These are phyloP conservation scores for Huiozyma sinensis DNA, from an alignment of 805 yeast genomes.

Conservation along the genomic window DNA sequence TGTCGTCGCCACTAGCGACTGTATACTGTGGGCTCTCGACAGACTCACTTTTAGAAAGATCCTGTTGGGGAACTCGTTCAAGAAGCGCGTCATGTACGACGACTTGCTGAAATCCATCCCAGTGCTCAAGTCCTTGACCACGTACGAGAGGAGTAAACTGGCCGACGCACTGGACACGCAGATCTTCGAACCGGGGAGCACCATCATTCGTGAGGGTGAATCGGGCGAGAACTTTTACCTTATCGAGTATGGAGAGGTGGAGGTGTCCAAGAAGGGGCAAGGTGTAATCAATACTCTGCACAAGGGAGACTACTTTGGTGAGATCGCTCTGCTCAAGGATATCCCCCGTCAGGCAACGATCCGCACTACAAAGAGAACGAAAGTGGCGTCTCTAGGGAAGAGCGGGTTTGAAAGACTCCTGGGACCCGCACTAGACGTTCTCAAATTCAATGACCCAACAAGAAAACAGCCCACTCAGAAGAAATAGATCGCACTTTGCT, in stretches of 20 bases:
- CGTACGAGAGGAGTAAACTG: conserved; percentile 77
- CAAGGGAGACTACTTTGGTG: conserved; percentile 93
- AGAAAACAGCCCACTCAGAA: not conserved
- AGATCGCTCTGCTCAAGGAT: conserved; percentile 84
- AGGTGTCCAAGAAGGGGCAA: conserved; percentile 48
- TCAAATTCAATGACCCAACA: conserved; percentile 81
- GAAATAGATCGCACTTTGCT: not conserved
- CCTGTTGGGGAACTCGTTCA: conserved; percentile 79
- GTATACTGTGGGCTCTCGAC: conserved; percentile 85
- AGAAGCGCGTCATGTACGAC: conserved; percentile 84
- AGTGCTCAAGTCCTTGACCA: conserved; percentile 58
- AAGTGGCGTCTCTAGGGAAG: conserved; percentile 87
- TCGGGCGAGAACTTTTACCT: conserved; percentile 65
- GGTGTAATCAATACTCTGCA: conserved; percentile 51
- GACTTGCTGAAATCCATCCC: conserved; percentile 80
- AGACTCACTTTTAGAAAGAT: conserved; percentile 88
- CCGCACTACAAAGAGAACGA: conserved; percentile 59
- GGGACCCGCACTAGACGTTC: conserved; percentile 88
- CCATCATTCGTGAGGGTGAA: conserved; percentile 80
- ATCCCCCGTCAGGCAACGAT: conserved; percentile 92
- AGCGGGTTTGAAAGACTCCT: conserved; percentile 86
- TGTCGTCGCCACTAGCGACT: conserved; percentile 59
- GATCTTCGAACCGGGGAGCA: conserved; percentile 56
- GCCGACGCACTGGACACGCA: conserved; percentile 91
- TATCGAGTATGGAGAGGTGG: conserved; percentile 74